These are phyloP conservation scores for Cenchrus fungigraminus DNA, from an alignment of 176 grass and related monocot genomes.

Conservation along the genomic window DNA sequence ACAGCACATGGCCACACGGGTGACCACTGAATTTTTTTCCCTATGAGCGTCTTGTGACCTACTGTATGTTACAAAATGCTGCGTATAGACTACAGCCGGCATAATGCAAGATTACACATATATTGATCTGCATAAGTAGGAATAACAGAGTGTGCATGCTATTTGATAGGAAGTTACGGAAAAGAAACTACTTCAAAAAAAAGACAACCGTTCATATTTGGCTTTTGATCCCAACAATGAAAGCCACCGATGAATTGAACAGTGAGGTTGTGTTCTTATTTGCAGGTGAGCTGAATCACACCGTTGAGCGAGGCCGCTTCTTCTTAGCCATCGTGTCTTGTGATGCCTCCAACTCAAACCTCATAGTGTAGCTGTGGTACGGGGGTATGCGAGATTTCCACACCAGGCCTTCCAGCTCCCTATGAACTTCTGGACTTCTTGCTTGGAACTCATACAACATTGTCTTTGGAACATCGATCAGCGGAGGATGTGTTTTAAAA, in stretches of 20 bases:
- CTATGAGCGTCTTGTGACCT: too few species aligned
- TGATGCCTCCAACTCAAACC: background rate
- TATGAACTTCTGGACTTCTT: background rate
- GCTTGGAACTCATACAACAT: background rate
- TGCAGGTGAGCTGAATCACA: background rate
- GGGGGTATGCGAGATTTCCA: constrained; percentile 14
- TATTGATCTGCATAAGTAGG: too few species aligned
- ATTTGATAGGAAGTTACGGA: too few species aligned
- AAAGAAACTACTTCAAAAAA: too few species aligned
- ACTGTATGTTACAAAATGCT: too few species aligned
- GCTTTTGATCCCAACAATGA: background rate
- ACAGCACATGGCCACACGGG: too few species aligned
- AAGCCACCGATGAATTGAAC: background rate
- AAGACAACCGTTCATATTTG: background rate
- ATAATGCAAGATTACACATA: too few species aligned
- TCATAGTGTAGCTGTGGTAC: background rate
- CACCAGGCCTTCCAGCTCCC: background rate
- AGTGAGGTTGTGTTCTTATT: background rate
- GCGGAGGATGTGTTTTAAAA: too few species aligned
- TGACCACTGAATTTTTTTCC: too few species aligned
- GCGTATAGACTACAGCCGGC: too few species aligned
- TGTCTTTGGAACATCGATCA: background rate
- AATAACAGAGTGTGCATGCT: too few species aligned
- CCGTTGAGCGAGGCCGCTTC: background rate
- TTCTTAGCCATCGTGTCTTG: background rate